These are phyloP conservation scores for Penicillium roqueforti DNA, from an alignment of 495 filamentous ascomycete genomes.

Conservation along the genomic window DNA sequence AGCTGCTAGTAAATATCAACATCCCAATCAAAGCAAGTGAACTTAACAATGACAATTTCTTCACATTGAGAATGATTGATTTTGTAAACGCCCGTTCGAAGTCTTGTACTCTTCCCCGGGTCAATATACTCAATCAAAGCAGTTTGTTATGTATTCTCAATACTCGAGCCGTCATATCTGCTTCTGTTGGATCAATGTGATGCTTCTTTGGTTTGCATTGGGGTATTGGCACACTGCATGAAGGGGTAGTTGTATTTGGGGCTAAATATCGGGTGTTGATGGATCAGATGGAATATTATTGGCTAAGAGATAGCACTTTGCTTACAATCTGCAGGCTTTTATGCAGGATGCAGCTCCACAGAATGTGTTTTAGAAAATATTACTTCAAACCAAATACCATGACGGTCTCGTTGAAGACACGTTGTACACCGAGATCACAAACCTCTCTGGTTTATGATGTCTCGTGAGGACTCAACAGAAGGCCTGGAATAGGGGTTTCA, in stretches of 20 bases:
- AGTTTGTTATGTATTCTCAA: constrained; percentile 23
- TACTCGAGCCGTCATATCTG: constrained; percentile 19
- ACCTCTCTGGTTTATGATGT: background rate
- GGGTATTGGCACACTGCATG: background rate
- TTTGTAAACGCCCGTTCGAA: constrained; percentile 26
- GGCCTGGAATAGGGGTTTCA: background rate
- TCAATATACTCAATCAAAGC: constrained; percentile 23
- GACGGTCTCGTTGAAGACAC: background rate
- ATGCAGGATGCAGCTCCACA: background rate
- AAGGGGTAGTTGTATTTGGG: background rate
- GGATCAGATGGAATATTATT: background rate
- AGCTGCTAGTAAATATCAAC: constrained; percentile 25
- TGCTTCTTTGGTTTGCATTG: constrained; percentile 15
- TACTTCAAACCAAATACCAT: background rate
- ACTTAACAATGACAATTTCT: constrained; percentile 33
- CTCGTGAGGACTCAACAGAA: background rate
- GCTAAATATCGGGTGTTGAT: background rate
- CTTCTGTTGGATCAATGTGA: constrained; percentile 27
- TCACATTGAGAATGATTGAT: constrained; percentile 23
- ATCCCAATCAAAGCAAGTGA: constrained; percentile 41
- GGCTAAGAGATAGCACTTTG: background rate
- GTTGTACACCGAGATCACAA: background rate
- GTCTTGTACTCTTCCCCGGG: constrained; percentile 14
- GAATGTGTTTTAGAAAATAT: background rate
- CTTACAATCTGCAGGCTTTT: background rate